Conservation (phyloP, 1,139 yeast species). For the Candida sp. region DNA sequence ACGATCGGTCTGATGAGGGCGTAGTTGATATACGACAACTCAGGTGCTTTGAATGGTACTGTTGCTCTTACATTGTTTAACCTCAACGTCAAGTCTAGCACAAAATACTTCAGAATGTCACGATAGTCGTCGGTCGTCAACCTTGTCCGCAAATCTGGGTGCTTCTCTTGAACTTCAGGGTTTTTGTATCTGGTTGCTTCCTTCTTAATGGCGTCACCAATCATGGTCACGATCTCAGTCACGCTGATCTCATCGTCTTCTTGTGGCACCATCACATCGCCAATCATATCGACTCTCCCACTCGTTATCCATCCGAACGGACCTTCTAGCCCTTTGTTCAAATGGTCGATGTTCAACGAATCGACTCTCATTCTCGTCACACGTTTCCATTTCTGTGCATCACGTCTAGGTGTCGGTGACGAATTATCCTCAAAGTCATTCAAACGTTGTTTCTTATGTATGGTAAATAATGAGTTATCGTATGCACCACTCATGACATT, state of each 20-base stretch:
- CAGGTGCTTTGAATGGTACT: slow-evolving; percentile 86
- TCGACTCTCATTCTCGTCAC: slow-evolving; percentile 86
- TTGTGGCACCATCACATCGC: slow-evolving; percentile 84
- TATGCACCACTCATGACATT: slow-evolving; percentile 88
- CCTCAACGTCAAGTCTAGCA: slow-evolving; percentile 77
- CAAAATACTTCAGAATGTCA: slow-evolving; percentile 59
- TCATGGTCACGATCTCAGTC: slow-evolving; percentile 40
- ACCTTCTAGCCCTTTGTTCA: slow-evolving; percentile 88
- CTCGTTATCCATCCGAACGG: slow-evolving; percentile 97
- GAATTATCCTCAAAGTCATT: slow-evolving; percentile 35
- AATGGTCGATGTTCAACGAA: slow-evolving; percentile 82
- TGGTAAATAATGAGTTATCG: slow-evolving; percentile 91
- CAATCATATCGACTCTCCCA: slow-evolving; percentile 92
- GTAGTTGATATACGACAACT: slow-evolving; percentile 84
- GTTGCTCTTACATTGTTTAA: slow-evolving; percentile 87
- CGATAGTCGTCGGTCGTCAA: slow-evolving; percentile 29
- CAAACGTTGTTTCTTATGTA: slow-evolving; percentile 74
- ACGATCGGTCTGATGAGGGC: slow-evolving; percentile 95
- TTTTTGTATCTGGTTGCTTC: slow-evolving; percentile 44
- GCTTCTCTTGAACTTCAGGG: slow-evolving; percentile 36
- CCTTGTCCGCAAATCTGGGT: slow-evolving; percentile 32
- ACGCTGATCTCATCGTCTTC: slow-evolving; percentile 52
- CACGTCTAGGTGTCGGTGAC: slow-evolving; percentile 6
- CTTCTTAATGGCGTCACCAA: slow-evolving; percentile 44
- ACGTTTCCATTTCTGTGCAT: slow-evolving; percentile 49